phyloP scores from a whole-genome alignment of 139 green algal species.

The Coelastrella sp. region DNA sequence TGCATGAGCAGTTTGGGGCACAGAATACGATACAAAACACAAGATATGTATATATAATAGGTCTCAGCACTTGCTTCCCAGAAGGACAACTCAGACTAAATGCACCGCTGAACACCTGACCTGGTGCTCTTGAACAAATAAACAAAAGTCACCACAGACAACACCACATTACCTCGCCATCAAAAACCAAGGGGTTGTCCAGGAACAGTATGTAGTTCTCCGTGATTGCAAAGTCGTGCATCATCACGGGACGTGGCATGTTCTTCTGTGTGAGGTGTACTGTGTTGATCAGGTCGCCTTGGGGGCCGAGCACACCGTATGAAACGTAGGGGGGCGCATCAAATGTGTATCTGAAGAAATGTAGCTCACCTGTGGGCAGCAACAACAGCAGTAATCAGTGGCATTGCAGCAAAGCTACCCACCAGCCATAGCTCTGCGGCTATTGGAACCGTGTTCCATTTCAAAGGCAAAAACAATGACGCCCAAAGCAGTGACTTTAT shows the following conservation, averaged over 20 bases:
- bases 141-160: neutral
- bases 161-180: conserved; percentile 56
- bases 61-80: too few relatives aligned
- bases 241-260: conserved; percentile 70
- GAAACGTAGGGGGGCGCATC: conserved; percentile 53
- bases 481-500: too few relatives aligned
- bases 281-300: conserved; percentile 44
- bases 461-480: too few relatives aligned
- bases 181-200: conserved; percentile 81
- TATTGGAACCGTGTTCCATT: too few relatives aligned
- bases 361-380: conserved; percentile 50
- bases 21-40: too few relatives aligned
- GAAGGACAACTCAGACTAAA: too few relatives aligned
- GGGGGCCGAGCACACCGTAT: conserved; percentile 49
- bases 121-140: too few relatives aligned
- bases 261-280: conserved; percentile 37
- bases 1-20: too few relatives aligned
- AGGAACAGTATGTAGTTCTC: conserved; percentile 79
- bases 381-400: neutral
- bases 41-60: too few relatives aligned
- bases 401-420: too few relatives aligned
- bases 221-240: conserved; percentile 89
- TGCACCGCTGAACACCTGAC: too few relatives aligned
- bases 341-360: conserved; percentile 67
- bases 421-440: too few relatives aligned